Conservation (phyloP, 805 yeast genomes). For the Ogataea pignaliae region DNA sequence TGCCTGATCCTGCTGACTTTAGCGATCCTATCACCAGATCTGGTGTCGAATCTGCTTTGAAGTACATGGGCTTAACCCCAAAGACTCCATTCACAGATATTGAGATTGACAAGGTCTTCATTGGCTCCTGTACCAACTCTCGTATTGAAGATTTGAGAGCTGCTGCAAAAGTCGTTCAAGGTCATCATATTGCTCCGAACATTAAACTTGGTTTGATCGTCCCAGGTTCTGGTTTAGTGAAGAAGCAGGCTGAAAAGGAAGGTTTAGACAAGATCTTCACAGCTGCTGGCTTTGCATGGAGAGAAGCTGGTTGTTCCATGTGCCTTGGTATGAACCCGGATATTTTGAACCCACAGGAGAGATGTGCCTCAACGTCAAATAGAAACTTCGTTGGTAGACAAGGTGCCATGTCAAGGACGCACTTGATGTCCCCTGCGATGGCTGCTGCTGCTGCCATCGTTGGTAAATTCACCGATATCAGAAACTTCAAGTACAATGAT, state of each 20-base stretch:
- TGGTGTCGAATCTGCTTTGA: conserved; percentile 87
- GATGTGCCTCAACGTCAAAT: conserved; percentile 98
- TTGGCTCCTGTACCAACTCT: conserved; percentile 97
- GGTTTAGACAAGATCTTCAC: conserved; percentile 88
- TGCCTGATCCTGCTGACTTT: conserved; percentile 82
- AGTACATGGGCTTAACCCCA: conserved; percentile 87
- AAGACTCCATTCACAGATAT: conserved; percentile 76
- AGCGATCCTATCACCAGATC: conserved; percentile 69
- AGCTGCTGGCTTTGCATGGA: conserved; percentile 96
- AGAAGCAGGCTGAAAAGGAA: conserved; percentile 89
- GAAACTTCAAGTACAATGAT: conserved; percentile 65
- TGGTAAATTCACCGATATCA: conserved; percentile 87
- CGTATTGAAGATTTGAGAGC: conserved; percentile 95
- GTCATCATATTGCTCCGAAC: conserved; percentile 77
- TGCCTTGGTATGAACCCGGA: conserved; percentile 99
- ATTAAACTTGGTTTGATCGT: conserved; percentile 86
- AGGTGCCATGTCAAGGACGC: conserved; percentile 95
- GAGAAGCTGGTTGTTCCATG: conserved; percentile 99
- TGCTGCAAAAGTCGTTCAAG: conserved; percentile 91
- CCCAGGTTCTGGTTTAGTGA: conserved; percentile 96
- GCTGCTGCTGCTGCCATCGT: conserved; percentile 97
- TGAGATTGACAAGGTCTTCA: conserved; percentile 85
- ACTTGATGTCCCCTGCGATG: conserved; percentile 98
- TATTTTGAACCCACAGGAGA: conserved; percentile 87
- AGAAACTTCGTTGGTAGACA: conserved; percentile 99